A percentile compares a stretch with the other conserved stretches of the same genome.
These are phyloP conservation scores for Achlya hypogyna DNA, from an alignment of 352 stramenopile species.

Conservation along the genomic window DNA sequence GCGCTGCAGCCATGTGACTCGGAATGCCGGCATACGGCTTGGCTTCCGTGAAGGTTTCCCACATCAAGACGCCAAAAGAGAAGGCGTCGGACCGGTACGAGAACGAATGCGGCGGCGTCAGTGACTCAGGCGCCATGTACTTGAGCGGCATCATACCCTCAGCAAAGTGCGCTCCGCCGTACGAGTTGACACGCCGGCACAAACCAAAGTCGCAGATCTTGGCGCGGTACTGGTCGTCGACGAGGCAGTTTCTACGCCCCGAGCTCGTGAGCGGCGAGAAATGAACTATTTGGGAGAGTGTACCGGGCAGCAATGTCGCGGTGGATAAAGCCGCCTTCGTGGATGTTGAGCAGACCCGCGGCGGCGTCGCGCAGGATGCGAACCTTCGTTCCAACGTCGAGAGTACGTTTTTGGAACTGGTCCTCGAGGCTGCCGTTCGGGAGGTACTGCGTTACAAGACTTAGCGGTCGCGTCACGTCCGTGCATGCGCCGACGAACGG, in stretches of 20 bases:
- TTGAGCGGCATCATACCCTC: constrained; percentile 60
- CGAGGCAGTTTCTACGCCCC: constrained; percentile 42
- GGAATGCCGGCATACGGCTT: constrained; percentile 46
- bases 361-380: constrained; percentile 65
- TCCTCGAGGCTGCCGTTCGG: constrained; percentile 65
- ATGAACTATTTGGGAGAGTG: background rate
- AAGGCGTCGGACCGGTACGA: constrained; percentile 72
- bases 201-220: constrained; percentile 78
- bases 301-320: constrained; percentile 57
- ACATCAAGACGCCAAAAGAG: constrained; percentile 81
- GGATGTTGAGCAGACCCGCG: constrained; percentile 67
- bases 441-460: constrained; percentile 65
- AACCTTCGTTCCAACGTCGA: constrained; percentile 40
- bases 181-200: constrained; percentile 49
- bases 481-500: constrained; percentile 73
- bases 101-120: constrained; percentile 61
- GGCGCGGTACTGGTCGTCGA: constrained; percentile 47
- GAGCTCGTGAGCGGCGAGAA: background rate
- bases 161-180: constrained; percentile 47
- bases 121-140: constrained; percentile 78
- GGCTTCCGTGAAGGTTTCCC: constrained; percentile 55
- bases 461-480: constrained; percentile 50
- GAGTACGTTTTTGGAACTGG: constrained; percentile 36
- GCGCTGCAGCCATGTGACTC: constrained; percentile 51
- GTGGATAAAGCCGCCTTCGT: constrained; percentile 79